Evolutionary conservation across 352 stramenopile species (phyloP), one percentile per base, ranked within the genome.

Genomic region (Phytophthora crassamura): DNA sequence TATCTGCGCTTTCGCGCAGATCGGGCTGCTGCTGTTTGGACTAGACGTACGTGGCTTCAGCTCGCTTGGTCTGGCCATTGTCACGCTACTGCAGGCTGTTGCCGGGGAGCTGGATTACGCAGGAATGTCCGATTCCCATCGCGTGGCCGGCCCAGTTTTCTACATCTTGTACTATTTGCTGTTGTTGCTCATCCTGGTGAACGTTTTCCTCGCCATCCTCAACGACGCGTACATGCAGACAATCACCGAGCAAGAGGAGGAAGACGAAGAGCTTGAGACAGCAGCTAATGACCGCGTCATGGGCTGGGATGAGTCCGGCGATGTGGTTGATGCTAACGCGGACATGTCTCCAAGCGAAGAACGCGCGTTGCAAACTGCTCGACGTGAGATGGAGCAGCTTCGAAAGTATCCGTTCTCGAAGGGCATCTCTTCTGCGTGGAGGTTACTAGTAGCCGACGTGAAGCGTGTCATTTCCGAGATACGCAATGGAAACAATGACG

Each of bases 161-260:
- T 93, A 88, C 57, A 72, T 91, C 20, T 46, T 73, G 43, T 93
- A 87, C 64, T 93, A 91, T 61, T 51, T 92, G 41, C 51, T 91
- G 38, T 52, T 93, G 48, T 51, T 91, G 40, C 64, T 93, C 8
- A 78, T 93, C 14, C 42, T 90, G 41, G 72, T 91, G 53, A 93
- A 93, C 38, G 78, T 93, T 8, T 91, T 91, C 41, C 67, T 88
- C 7, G 83, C 84, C 22, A 90, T 93, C 36, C 59, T 93, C 11
- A 90, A 90, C 33, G 85, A 92, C 58, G 83, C 84, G 30, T 93
- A 90, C 54, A 59, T 87, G 46, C 82, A 90, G 54, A 90, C 82
- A 3, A 57, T 89, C n/a, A 76, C 72, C 1, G 81, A 90, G 34
- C 72, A 88, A 64, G 82, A 90, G 49, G 82, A 90, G 48, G 77